Evolutionary conservation across 169 alveolate genomes (phyloP), one percentile per base, ranked within the genome.

Genomic region (Perkinsus olseni): DNA sequence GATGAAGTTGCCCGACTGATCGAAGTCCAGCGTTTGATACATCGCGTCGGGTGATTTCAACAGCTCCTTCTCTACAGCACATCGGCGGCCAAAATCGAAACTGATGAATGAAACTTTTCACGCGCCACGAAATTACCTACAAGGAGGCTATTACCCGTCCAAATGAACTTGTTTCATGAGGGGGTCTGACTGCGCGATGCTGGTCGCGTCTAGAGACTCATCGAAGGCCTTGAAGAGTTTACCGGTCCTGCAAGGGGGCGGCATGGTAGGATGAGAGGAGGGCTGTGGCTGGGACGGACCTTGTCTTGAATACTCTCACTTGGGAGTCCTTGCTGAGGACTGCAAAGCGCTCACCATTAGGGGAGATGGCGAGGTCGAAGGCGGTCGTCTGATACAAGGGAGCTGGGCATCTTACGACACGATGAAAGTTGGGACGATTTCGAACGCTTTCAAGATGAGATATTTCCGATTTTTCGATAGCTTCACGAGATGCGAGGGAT

Each of bases 1-100:
- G 74, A 99, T 94, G 94, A 97, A 98, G 93, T 96, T 96, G 62
- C 98, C 98, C 90, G 99, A 97, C 93, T 99, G 99, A 95, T 99
- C 99, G 94, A 98, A 99, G 91, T 95, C 93, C 36, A 97, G 95
- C 74, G 96, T 96, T 95, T 94, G 97, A 93, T 91, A 94, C 91
- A 50, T 95, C 97, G 90, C 95, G 90, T 62, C 92, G 74, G 95
- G 96, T 38, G 96, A 92, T 94, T 96, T 98, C 82, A 96, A 96
- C 38, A 98, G 94, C 92, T 98, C 99, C 93, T 95, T 97, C 93
- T 99, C 99, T 8, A 96, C 96, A 40, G 98, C 98, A 48, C 97
- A 95, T 38, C 99, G 96, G 92, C 97, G 97, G 82, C 98, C 98
- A 93, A 98, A 98, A 91, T 98, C 99, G 51, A 96, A 92, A 50